phyloP scores from a whole-genome alignment of 2,329 filamentous ascomycete genomes.

The Helicocarpus griseus region DNA sequence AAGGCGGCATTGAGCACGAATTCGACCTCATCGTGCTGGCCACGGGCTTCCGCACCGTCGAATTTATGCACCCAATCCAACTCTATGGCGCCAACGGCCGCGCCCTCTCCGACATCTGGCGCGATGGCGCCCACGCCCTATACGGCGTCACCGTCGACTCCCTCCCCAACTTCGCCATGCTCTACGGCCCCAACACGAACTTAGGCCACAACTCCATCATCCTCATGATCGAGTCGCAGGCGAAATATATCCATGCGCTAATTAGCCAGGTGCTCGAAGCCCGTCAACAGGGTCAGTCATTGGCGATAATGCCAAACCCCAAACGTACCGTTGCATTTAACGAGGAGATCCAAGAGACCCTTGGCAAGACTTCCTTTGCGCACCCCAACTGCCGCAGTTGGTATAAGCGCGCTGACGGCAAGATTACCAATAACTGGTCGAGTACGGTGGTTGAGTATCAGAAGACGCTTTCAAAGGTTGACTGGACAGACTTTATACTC shows the following conservation, averaged over 20 bases:
- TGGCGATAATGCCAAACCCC: constrained; percentile 39
- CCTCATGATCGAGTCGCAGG: constrained; percentile 53
- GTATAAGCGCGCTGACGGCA: constrained; percentile 47
- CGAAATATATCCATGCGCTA: constrained; percentile 43
- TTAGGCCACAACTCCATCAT: constrained; percentile 49
- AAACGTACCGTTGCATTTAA: constrained; percentile 37
- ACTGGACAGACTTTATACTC: constrained; percentile 20
- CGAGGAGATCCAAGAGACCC: constrained; percentile 33
- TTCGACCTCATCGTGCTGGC: constrained; percentile 50
- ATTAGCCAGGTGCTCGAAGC: constrained; percentile 42
- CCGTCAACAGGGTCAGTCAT: constrained; percentile 26
- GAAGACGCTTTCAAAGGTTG: constrained; percentile 24
- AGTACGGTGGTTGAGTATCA: constrained; percentile 49
- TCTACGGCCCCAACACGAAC: constrained; percentile 51
- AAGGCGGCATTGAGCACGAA: constrained; percentile 30
- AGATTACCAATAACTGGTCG: constrained; percentile 50
- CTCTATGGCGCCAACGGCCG: constrained; percentile 38
- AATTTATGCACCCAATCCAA: constrained; percentile 50
- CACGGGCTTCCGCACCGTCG: constrained; percentile 49
- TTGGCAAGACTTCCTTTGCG: constrained; percentile 41
- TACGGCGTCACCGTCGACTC: constrained; percentile 43
- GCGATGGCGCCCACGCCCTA: constrained; percentile 40
- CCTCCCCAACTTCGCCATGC: constrained; percentile 48
- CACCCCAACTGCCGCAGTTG: constrained; percentile 46
- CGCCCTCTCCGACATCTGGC: constrained; percentile 43